Base-by-base conservation (phyloP, 2,329 filamentous ascomycete genomes). In the Xylariaceae sp. region DNA sequence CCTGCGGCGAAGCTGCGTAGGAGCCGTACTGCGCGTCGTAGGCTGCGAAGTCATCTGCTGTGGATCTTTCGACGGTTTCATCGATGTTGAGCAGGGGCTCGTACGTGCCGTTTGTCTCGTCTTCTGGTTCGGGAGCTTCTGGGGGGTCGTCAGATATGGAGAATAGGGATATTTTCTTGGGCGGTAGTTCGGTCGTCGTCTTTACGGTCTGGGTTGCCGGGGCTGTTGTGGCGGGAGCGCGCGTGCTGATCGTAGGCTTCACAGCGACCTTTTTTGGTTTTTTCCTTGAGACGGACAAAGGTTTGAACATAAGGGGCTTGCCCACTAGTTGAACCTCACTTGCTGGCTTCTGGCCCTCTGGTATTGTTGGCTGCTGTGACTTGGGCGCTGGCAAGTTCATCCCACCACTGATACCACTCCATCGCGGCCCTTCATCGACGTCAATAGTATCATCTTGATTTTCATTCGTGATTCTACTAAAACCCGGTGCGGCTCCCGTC, bases 261-360 rank as follows among this genome's bases (percentile, higher is more conserved):
- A 69, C 68, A 53, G 76, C 74, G 64, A 80, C 85, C 73, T 86
- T 90, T 58, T 80, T 81, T 29, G 84, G 79, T 58, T 87, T 89
- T 58, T 87, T 89, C 57, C 89, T 80, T 15, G 85, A 83, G 13
- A 96, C 91, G 1, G 92, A 96, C 36, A 96, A 75, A 3, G 92
- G 92, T 67, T 86, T 88, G 71, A 97, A 96, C 83, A 90, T 88
- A 70, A 92, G 82, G 12, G 90, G 83, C 63, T 92, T 94, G 18
- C 88, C 88, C 2, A 86, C 80, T 13, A 88, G 71, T 71, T 88
- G 86, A 15, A 87, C 79, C 54, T 86, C 82, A 1, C 80, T 76
- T n/a, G 79, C 79, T 22, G 79, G 71, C 64, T 83, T 83, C 63
- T 83, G 77, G 40, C 79, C 79, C 12, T 74, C 74, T 1, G 79